These are phyloP conservation scores for Daedalea quercina DNA, from an alignment of 768 basidiomycete genomes.

Conservation along the genomic window DNA sequence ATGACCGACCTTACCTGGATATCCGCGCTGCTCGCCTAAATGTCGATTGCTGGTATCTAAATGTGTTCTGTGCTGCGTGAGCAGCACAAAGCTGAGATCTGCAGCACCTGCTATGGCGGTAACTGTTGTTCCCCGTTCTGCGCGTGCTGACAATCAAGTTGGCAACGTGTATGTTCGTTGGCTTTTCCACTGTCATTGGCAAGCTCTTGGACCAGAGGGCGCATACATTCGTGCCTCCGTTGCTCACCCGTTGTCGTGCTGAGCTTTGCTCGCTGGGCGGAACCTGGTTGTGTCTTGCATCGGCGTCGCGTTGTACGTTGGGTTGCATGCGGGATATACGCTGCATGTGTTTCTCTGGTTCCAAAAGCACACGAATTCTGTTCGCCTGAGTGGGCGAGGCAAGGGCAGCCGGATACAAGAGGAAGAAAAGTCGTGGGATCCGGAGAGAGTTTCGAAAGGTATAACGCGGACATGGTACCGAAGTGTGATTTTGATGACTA, in stretches of 20 bases:
- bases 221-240: conserved; percentile 7
- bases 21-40: conserved; percentile 63
- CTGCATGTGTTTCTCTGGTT: conserved; percentile 31
- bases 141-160: conserved; percentile 44
- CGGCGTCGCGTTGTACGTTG: conserved; percentile 40
- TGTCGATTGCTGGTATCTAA: conserved; percentile 45
- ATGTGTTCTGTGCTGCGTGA: conserved; percentile 63
- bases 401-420: conserved; percentile 32
- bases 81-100: conserved; percentile 42
- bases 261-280: conserved; percentile 18
- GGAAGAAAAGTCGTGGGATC: conserved; percentile 18
- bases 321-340: conserved; percentile 39
- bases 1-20: conserved; percentile 60
- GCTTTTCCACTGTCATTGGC: conserved; percentile 40
- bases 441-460: background rate
- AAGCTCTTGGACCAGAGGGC: conserved; percentile 40
- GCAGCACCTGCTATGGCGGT: conserved; percentile 50
- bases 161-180: conserved; percentile 45
- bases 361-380: conserved; percentile 27
- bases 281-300: conserved; percentile 53
- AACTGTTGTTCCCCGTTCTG: conserved; percentile 49
- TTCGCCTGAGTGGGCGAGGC: conserved; percentile 41
- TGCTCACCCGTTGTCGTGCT: background rate
- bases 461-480: background rate
- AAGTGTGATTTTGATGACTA: background rate